phyloP scores from a whole-genome alignment of 202 grass and related monocot genomes.

The Digitaria exilis region DNA sequence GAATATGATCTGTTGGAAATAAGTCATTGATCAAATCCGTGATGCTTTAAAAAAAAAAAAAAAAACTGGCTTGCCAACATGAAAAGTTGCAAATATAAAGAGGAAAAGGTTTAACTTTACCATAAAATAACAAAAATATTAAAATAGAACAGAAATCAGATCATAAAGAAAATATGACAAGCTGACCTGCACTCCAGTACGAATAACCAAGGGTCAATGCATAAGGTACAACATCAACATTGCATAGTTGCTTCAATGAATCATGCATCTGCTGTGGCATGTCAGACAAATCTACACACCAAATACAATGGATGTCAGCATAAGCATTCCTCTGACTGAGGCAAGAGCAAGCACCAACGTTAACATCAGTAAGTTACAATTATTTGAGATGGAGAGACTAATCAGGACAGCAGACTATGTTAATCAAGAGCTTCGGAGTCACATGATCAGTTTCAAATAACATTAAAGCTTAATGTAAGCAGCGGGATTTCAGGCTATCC shows the following conservation, averaged over 20 bases:
- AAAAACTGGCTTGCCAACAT: background rate
- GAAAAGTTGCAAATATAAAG: conserved; percentile 2
- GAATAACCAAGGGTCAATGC: conserved; percentile 88
- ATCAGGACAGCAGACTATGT: conserved; percentile 21
- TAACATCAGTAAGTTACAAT: background rate
- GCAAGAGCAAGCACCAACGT: conserved; percentile 20
- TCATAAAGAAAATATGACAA: conserved; percentile 31
- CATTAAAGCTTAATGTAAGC: background rate
- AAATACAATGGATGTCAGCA: conserved; percentile 5
- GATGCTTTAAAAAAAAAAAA: too few species aligned
- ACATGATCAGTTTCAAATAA: background rate
- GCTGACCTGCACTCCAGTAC: conserved; percentile 86
- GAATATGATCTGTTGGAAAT: conserved; percentile 74
- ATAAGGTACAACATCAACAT: conserved; percentile 73
- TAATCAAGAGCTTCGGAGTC: background rate
- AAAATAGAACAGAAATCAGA: background rate
- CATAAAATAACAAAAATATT: background rate
- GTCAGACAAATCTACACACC: conserved; percentile 74
- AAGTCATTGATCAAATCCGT: background rate
- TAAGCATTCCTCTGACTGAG: conserved; percentile 12
- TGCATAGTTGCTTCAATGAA: conserved; percentile 80
- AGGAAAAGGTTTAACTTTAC: background rate
- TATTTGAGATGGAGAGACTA: background rate
- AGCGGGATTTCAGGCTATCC: background rate
- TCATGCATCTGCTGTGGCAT: conserved; percentile 60